A percentile compares a stretch with the other conserved stretches of the same genome.
phyloP scores from a whole-genome alignment of 108 stramenopile genomes.

The Nitzschia sp. region DNA sequence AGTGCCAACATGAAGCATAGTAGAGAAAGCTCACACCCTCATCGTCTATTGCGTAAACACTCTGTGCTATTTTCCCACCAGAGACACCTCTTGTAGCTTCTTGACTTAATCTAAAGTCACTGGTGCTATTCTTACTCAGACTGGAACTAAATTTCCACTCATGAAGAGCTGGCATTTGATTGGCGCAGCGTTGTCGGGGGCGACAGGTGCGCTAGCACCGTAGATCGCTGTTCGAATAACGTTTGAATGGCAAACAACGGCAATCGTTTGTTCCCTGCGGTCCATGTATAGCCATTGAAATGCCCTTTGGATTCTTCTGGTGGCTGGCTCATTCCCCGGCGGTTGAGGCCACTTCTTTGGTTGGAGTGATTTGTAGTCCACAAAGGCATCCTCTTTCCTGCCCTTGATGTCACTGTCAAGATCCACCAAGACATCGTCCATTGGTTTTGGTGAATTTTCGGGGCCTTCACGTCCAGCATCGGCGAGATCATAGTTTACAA shows the following conservation, averaged over 20 bases:
- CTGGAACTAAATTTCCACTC: slow-evolving; percentile 9
- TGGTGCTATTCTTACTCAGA: too few relatives aligned
- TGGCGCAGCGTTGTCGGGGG: slow-evolving; percentile 1
- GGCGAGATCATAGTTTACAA: slow-evolving; percentile 25
- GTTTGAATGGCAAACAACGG: slow-evolving; percentile 43
- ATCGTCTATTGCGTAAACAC: too few relatives aligned
- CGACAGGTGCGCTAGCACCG: background rate
- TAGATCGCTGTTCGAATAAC: slow-evolving; percentile 27
- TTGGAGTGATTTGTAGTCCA: slow-evolving; percentile 16
- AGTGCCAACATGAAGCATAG: too few relatives aligned
- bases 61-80: too few relatives aligned
- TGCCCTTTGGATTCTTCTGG: background rate
- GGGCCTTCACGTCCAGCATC: slow-evolving; percentile 14
- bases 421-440: slow-evolving; percentile 18
- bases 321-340: slow-evolving; percentile 5
- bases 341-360: slow-evolving; percentile 12
- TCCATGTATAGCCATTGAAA: slow-evolving; percentile 22
- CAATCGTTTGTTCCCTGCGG: slow-evolving; percentile 23
- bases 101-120: too few relatives aligned
- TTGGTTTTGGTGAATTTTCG: slow-evolving; percentile 18
- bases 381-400: background rate
- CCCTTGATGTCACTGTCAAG: background rate
- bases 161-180: slow-evolving; percentile 16
- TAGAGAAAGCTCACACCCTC: too few relatives aligned
- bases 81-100: too few relatives aligned